Evolutionary conservation across 345 rosid species (phyloP), one percentile per base, ranked within the genome.

Genomic region (Erodium maritimum): DNA sequence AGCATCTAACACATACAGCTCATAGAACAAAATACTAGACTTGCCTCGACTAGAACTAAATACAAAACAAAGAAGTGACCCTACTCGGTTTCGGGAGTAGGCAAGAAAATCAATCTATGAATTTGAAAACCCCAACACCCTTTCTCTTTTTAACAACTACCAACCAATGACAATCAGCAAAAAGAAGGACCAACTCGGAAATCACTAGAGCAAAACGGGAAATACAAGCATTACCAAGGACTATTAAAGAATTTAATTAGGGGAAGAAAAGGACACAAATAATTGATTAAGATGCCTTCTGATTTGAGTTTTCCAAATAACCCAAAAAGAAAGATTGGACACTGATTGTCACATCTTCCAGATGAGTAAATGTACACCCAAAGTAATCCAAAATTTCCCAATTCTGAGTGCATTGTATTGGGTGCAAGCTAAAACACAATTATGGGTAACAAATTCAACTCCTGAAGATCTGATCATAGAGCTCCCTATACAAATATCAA

Each of bases 181-280:
- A 37, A 37, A 37, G 11, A 12, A 37, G 12, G 17, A 42, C 48
- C 48, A 42, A 42, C 17, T 12, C 17, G 16, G 7, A 12, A 12
- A 8, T 57, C 56, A 55, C 65, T 4, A 21, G 10, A 52, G 51
- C 18, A 10, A 24, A 21, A 56, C 18, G 19, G 48, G 21, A 24
- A 56, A 56, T 24, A 11, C 61, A 58, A 58, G 51, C 48, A 58
- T 37, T 50, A 37, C 25, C 16, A 19, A 23, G 5, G 42, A 13
- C 42, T 7, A 50, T 18, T 58, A 18, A 24, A 56, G 46, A 56
- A 19, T 23, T 34, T 45, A 20, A n/a, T 34, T 17, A 37, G 18
- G 37, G 9, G n/a, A 19, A 58, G 51, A 33, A 20, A 1, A 20
- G 23, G 22, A 58, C 50, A 29, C 21, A 19, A 42, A 14, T 42